Evolutionary conservation across 179 eudicot species (phyloP), one percentile per base, ranked within the genome.

Genomic region (Sideroxylon spinosum): DNA sequence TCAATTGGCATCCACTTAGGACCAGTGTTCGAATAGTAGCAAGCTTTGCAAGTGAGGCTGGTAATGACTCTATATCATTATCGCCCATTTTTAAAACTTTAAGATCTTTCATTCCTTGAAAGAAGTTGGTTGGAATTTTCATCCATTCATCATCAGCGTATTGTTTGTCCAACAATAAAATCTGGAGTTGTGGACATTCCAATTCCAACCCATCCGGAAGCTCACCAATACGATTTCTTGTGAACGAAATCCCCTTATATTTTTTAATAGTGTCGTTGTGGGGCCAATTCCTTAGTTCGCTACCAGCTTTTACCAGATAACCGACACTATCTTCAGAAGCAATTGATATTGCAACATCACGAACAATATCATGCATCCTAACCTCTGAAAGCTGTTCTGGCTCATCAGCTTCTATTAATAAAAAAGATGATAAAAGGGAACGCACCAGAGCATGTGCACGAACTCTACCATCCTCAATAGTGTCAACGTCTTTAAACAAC

Each of bases 331-430:
- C 44, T 37, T 37, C 5, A 3, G 44, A 37, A 48, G 86, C 82
- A 48, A 85, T 83, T 26, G 56, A 75, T 75, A 85, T 80, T 61
- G 82, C 83, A 63, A 81, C 65, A 52, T 85, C 81, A 20, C 85
- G 85, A 50, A 82, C 78, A 8, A 85, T 83, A 68, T 82, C 81
- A 32, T 82, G 87, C 87, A 85, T 75, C 69, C 49, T 71, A 75
- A 2, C 50, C 60, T 7, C 8, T n/a, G n/a, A n/a, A n/a, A n/a
- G n/a, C n/a, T n/a, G n/a, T n/a, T n/a, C n/a, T n/a, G n/a, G n/a
- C n/a, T n/a, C n/a, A n/a, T 62, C 29, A 63, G 81, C 82, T 50
- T 77, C 80, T 37, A 82, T 59, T 46, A 82, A 22, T 22, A 82
- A 76, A 50, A 75, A 82, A 75, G 84, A 82, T 59, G 82, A 82